Conservation (phyloP, 2,329 filamentous ascomycete species). For the Phoma herbarum region DNA sequence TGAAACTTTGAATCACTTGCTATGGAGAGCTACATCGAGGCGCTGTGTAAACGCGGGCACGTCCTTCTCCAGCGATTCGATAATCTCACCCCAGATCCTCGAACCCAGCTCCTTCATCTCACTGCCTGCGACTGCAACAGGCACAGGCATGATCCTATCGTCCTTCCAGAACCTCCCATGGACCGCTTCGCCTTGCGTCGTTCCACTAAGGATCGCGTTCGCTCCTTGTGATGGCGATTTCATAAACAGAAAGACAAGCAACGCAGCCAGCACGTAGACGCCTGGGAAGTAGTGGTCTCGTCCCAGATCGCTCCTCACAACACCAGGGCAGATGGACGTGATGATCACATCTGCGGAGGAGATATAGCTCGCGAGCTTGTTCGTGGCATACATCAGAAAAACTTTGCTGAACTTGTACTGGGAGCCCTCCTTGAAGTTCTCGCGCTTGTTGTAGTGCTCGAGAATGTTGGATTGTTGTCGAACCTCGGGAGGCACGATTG, state of each 20-base stretch:
- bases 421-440: conserved; percentile 34
- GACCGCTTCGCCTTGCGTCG: conserved; percentile 43
- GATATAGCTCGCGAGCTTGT: conserved; percentile 38
- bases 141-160: conserved; percentile 44
- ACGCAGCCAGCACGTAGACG: conserved; percentile 32
- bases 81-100: conserved; percentile 48
- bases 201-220: conserved; percentile 46
- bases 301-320: conserved; percentile 41
- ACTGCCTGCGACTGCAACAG: conserved; percentile 40
- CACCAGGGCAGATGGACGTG: conserved; percentile 49
- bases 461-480: conserved; percentile 38
- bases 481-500: conserved; percentile 34
- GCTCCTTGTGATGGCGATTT: conserved; percentile 42
- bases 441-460: conserved; percentile 40
- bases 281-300: conserved; percentile 45
- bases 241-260: conserved; percentile 36
- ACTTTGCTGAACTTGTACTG: conserved; percentile 48
- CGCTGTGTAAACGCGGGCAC: conserved; percentile 30
- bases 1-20: neutral
- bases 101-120: conserved; percentile 42
- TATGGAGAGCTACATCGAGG: conserved; percentile 5
- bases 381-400: conserved; percentile 48
- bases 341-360: conserved; percentile 46
- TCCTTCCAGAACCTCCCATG: conserved; percentile 51
- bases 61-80: conserved; percentile 42